Percentiles rank a stretch among this genome's conserved stretches.
Evolutionary conservation across 2,329 filamentous ascomycete genomes (phyloP).

Genomic region (Cadophora malorum): DNA sequence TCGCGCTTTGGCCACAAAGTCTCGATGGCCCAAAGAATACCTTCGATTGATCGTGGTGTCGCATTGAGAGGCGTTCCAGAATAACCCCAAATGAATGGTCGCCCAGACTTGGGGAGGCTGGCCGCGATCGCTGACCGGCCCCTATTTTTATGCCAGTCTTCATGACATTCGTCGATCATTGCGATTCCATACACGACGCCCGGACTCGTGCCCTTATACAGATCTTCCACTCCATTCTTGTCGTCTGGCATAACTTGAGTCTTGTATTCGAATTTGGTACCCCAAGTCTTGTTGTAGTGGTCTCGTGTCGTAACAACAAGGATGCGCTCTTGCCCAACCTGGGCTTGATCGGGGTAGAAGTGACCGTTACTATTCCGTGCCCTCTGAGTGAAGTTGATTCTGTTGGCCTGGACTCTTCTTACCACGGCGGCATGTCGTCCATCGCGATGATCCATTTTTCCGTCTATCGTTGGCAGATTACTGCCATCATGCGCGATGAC

Average conservation of each 20-base stretch:
- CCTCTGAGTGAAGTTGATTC: not conserved
- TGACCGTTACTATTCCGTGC: not conserved
- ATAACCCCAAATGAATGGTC: constrained; percentile 36
- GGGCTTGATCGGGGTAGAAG: constrained; percentile 10
- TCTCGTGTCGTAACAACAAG: constrained; percentile 32
- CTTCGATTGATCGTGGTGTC: constrained; percentile 31
- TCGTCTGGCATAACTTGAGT: constrained; percentile 5
- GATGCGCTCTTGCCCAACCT: constrained; percentile 27
- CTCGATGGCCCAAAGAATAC: constrained; percentile 33
- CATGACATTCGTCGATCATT: constrained; percentile 38
- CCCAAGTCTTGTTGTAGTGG: constrained; percentile 21
- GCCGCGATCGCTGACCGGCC: constrained; percentile 25
- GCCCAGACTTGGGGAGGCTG: constrained; percentile 20
- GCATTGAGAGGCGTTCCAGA: constrained; percentile 33
- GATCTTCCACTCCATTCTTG: not conserved
- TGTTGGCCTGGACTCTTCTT: constrained; percentile 8
- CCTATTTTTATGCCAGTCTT: constrained; percentile 28
- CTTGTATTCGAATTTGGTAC: constrained; percentile 28
- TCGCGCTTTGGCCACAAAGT: constrained; percentile 21
- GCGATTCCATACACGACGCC: constrained; percentile 37
- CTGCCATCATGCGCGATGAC: constrained; percentile 27
- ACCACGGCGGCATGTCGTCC: constrained; percentile 15
- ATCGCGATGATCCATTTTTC: constrained; percentile 13
- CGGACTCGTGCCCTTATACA: constrained; percentile 1
- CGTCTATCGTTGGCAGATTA: constrained; percentile 1